Base-by-base conservation (phyloP, 305 asterid genomes). In the Ilex paraguariensis region DNA sequence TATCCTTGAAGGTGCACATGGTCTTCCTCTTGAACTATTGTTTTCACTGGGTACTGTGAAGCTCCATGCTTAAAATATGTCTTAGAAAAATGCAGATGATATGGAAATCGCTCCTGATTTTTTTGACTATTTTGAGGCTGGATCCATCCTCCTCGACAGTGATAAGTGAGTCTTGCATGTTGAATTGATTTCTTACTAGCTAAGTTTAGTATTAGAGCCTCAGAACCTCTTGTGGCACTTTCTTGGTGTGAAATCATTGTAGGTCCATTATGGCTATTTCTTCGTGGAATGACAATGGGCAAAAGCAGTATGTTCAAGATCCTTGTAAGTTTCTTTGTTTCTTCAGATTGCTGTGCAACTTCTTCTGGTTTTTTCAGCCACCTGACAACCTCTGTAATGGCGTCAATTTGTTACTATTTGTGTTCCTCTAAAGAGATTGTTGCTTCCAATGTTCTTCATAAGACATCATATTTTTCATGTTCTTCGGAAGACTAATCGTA, bases 211-310 rank as follows among this genome's bases (percentile, higher is more conserved):
- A 56, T 31, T 10, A 16, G 7, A 36, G 31, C 17, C 39, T 31
- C 40, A 44, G 30, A 31, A 56, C 57, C 57, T 64, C 60, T 60
- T 15, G 70, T 60, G 17, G 64, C 31, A 53, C 60, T 69, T 59
- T 52, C 58, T 67, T 55, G 6, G 53, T 51, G 64, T 70, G 48
- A 56, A 30, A 60, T 58, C 49, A 33, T 68, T 28, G 50, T 72
- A 87, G 97, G 81, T 86, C 99, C 70, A 87, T 93, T 59, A 80
- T 90, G 97, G 99, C 95, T 50, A 79, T 93, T 72, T 93, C 97
- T 36, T 93, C 99, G 40, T 90, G 99, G 99, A 90, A 93, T 81
- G 99, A 93, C 85, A 90, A 93, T 71, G 99, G 97, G 54, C 97
- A 93, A 74, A 84, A 70, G 76, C 95, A 93, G 75, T 93, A 81